Evolutionary conservation across 257 asterid species (phyloP).

Genomic region (Lithospermum erythrorhizon): DNA sequence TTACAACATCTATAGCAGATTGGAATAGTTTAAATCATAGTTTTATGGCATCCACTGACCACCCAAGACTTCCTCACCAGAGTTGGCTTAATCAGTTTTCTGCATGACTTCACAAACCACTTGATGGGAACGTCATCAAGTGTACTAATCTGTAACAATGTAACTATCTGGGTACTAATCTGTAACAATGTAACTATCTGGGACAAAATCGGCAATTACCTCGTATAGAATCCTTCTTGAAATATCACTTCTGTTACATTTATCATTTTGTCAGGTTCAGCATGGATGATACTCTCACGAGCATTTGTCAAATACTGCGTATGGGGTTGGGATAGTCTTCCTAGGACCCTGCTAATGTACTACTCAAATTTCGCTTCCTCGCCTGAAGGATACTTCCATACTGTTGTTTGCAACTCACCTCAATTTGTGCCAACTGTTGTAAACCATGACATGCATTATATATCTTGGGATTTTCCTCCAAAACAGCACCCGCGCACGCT

Average conservation of each 20-base stretch:
- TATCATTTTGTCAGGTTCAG: conserved; percentile 56
- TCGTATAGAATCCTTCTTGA: too few species aligned
- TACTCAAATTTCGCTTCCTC: conserved; percentile 87
- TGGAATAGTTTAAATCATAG: too few species aligned
- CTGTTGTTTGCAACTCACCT: conserved; percentile 84
- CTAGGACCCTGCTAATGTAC: conserved; percentile 89
- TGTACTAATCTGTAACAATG: too few species aligned
- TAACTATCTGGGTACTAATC: too few species aligned
- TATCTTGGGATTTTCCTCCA: conserved; percentile 89
- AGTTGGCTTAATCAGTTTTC: too few species aligned
- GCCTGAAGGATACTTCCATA: conserved; percentile 95
- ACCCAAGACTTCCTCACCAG: too few species aligned
- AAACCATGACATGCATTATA: conserved; percentile 93
- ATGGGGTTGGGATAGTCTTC: conserved; percentile 98
- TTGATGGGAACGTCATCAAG: too few species aligned
- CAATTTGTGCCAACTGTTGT: conserved; percentile 56
- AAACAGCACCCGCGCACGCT: conserved; percentile 73
- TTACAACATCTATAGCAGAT: too few species aligned
- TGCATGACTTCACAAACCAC: too few species aligned
- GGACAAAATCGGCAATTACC: too few species aligned
- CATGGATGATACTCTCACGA: conserved; percentile 89
- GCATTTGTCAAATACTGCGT: conserved; percentile 72
- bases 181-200: too few species aligned
- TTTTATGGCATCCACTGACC: too few species aligned
- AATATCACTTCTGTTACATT: not conserved